Conservation (phyloP, 495 filamentous ascomycete species). For the Penicillium arizonense region DNA sequence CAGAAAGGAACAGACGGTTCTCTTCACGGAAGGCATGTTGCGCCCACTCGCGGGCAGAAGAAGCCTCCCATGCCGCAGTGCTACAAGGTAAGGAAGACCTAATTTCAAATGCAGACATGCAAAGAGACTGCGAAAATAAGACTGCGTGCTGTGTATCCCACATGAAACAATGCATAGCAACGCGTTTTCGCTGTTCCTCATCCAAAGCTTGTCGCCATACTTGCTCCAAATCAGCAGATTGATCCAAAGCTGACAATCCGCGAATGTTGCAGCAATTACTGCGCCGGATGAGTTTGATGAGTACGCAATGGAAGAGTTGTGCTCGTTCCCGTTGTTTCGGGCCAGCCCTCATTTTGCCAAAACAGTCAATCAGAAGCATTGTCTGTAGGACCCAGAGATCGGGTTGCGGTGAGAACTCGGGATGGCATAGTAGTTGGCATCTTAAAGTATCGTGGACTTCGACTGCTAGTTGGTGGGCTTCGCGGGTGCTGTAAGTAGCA, state of each 20-base stretch:
- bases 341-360: slow-evolving; percentile 55
- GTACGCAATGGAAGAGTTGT: slow-evolving; percentile 55
- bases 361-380: slow-evolving; percentile 58
- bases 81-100: slow-evolving; percentile 47
- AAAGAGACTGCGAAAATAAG: slow-evolving; percentile 55
- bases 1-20: slow-evolving; percentile 38
- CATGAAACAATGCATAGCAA: slow-evolving; percentile 57
- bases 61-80: slow-evolving; percentile 49
- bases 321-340: slow-evolving; percentile 54
- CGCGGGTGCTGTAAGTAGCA: slow-evolving; percentile 53
- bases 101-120: slow-evolving; percentile 59
- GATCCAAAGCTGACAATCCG: slow-evolving; percentile 24
- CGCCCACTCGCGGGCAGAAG: slow-evolving; percentile 45
- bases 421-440: slow-evolving; percentile 40
- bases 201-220: slow-evolving; percentile 50
- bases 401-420: slow-evolving; percentile 46
- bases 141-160: slow-evolving; percentile 59
- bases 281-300: slow-evolving; percentile 57
- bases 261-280: slow-evolving; percentile 50
- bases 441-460: slow-evolving; percentile 49
- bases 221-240: slow-evolving; percentile 28
- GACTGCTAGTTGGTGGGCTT: slow-evolving; percentile 54
- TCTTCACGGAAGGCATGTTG: slow-evolving; percentile 26
- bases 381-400: slow-evolving; percentile 55
- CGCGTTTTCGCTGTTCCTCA: slow-evolving; percentile 52